These are phyloP conservation scores for Dipteronia dyeriana DNA, from an alignment of 345 rosid genomes.

Conservation along the genomic window DNA sequence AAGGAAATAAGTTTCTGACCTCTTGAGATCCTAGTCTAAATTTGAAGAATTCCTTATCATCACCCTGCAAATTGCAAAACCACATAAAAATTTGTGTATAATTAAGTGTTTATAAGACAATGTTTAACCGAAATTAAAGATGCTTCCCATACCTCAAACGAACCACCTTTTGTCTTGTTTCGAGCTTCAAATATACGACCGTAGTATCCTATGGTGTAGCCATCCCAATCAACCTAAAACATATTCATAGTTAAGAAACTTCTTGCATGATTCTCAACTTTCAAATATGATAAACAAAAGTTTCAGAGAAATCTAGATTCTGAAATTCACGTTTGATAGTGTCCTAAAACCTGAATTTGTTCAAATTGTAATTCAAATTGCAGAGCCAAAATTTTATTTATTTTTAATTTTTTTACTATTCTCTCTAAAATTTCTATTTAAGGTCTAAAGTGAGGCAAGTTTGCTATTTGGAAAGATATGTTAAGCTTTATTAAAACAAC, in stretches of 20 bases:
- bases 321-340: not conserved
- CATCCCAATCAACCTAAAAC: slow-evolving; percentile 94
- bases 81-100: slow-evolving; percentile 4
- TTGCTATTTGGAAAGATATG: not conserved
- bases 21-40: slow-evolving; percentile 74
- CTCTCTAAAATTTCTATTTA: not conserved
- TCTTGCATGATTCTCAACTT: not conserved
- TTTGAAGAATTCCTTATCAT: slow-evolving; percentile 82
- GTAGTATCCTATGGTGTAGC: slow-evolving; percentile 94
- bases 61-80: slow-evolving; percentile 58
- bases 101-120: not conserved
- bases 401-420: not conserved
- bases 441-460: not conserved
- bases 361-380: not conserved
- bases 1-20: slow-evolving; percentile 38
- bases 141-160: slow-evolving; percentile 67
- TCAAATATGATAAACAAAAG: not conserved
- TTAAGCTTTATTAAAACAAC: not conserved
- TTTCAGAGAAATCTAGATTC: not conserved
- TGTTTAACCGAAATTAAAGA: not conserved
- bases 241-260: slow-evolving; percentile 13
- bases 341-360: not conserved
- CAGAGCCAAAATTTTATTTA: not conserved
- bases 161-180: slow-evolving; percentile 94
- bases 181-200: slow-evolving; percentile 99